Evolutionary conservation across 129 eudicot genomes (phyloP), one percentile per base, ranked within the genome.

Genomic region (Centrapalus pauciflorus): DNA sequence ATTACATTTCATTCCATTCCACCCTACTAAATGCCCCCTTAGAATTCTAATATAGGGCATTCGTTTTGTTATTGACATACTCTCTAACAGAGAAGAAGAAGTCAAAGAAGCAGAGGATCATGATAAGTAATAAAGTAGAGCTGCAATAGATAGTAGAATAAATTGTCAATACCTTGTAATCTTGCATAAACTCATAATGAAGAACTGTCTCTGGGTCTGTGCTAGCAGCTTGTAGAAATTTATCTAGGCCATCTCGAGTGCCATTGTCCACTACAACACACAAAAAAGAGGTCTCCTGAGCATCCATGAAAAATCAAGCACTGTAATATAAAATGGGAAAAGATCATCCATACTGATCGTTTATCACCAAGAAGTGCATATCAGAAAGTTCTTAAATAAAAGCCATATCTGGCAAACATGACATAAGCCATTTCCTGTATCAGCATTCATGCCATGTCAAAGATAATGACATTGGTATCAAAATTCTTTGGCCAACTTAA

Each of bases 151-250:
- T n/a, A 17, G 10, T 20, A 28, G n/a, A 29, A 26, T 5, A 35
- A 43, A 16, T 1, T 17, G 20, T 35, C 8, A 50, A 35, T 69
- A 93, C 99, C 99, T 93, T 93, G 79, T 89, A 93, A 85, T 93
- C 99, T 84, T 93, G 99, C 99, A 93, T 93, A 80, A 93, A 93
- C 80, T 93, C 99, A 60, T 93, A 93, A 59, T 93, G 99, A 48
- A 93, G 88, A 82, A 93, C 99, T 40, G 93, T 86, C 70, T 93
- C 99, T 43, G 99, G 99, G 54, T 88, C 96, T 67, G 70, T 73
- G 68, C 99, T 93, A 73, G 99, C 96, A 70, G 99, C 99, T 71
- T 78, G 77, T 38, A 93, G 86, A 80, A 93, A 93, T 79, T 93
- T 93, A 68, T 93, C 99, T 69, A 93, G 86, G 48, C 99, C 99